These are phyloP conservation scores for Polychaeton citri DNA, from an alignment of 2,329 filamentous ascomycete species.

Conservation along the genomic window DNA sequence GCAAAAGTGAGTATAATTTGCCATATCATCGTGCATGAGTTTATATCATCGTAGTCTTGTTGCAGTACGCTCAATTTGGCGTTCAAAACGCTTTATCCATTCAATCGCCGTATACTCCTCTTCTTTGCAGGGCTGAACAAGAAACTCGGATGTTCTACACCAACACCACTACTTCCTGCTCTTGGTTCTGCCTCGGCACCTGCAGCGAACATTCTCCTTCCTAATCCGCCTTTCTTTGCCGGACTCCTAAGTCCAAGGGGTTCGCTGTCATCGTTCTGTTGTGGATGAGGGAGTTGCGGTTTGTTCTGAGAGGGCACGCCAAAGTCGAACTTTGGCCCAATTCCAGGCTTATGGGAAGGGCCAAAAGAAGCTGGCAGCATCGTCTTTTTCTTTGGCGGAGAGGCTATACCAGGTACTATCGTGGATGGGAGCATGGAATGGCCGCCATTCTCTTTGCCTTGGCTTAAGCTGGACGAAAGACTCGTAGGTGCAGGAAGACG, in stretches of 20 bases:
- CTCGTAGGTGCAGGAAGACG: slow-evolving; percentile 12
- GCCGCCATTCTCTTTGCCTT: slow-evolving; percentile 13
- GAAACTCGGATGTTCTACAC: background rate
- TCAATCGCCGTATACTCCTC: background rate
- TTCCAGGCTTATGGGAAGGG: slow-evolving; percentile 2
- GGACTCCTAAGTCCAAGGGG: slow-evolving; percentile 11
- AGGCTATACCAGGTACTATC: slow-evolving; percentile 8
- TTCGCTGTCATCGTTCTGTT: background rate
- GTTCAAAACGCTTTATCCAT: background rate
- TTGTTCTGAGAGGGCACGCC: slow-evolving; percentile 1
- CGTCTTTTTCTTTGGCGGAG: slow-evolving; percentile 17
- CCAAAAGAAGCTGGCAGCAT: too few species aligned
- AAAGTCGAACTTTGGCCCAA: slow-evolving; percentile 13
- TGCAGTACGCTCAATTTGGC: too few species aligned
- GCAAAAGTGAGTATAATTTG: too few species aligned
- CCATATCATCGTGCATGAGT: too few species aligned
- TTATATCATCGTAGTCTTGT: too few species aligned
- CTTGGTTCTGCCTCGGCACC: background rate
- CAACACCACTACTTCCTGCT: background rate
- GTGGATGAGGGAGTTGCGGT: background rate
- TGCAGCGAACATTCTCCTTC: slow-evolving; percentile 2
- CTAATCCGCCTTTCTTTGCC: slow-evolving; percentile 23
- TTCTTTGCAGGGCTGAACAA: background rate
- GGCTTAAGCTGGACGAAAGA: slow-evolving; percentile 1
- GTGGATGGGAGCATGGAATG: background rate